phyloP scores from a whole-genome alignment of 176 grass and related monocot species.

The Oryza nivara region DNA sequence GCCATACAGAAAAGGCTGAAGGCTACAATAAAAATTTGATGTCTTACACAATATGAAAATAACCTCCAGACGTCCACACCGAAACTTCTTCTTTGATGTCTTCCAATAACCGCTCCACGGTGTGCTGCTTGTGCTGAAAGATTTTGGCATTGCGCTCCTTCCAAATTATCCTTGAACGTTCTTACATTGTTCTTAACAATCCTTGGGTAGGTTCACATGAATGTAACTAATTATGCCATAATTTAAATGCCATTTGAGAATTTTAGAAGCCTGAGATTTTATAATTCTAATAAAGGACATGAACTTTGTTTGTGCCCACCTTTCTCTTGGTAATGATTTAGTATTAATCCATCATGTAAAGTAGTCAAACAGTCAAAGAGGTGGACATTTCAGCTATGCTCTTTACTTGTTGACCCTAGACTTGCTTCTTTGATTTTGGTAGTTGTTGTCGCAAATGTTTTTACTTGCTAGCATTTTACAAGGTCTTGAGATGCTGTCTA shows the following conservation, averaged over 20 bases:
- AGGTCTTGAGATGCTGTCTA: neutral
- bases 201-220: neutral
- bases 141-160: too few species aligned
- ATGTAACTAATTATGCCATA: conserved; percentile 24
- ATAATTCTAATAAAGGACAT: neutral
- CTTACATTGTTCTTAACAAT: neutral
- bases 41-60: too few species aligned
- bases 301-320: neutral
- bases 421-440: conserved; percentile 12
- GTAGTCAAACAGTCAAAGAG: neutral
- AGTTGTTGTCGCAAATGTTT: neutral
- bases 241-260: neutral
- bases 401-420: neutral
- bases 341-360: conserved; percentile 8
- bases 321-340: conserved; percentile 18
- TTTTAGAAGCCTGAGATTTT: neutral
- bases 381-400: conserved; percentile 8
- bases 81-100: too few species aligned
- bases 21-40: too few species aligned
- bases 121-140: too few species aligned
- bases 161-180: neutral
- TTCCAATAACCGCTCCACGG: too few species aligned
- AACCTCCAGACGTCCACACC: too few species aligned
- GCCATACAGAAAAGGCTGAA: too few species aligned
- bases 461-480: neutral